These are phyloP conservation scores for Drosera spatulata DNA, from an alignment of 179 eudicot genomes.

Conservation along the genomic window DNA sequence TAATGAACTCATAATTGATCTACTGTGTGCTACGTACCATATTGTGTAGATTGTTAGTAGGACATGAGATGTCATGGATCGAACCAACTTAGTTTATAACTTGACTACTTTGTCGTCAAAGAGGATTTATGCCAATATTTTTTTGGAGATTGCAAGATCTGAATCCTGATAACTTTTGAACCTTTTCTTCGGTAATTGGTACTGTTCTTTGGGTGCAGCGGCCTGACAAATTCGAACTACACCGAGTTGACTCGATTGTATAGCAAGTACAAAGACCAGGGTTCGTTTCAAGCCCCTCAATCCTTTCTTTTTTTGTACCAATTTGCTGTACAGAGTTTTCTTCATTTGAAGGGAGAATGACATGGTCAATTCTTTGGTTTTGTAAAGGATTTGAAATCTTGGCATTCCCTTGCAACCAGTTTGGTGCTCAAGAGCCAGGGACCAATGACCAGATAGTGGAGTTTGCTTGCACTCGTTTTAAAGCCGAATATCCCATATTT, in stretches of 20 bases:
- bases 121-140: too few species aligned
- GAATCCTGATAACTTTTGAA: too few species aligned
- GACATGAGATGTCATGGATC: too few species aligned
- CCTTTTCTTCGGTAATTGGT: background rate
- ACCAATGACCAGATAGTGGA: constrained; percentile 66
- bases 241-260: constrained; percentile 61
- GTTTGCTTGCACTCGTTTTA: constrained; percentile 90
- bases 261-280: constrained; percentile 68
- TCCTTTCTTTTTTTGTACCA: background rate
- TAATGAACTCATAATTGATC: too few species aligned
- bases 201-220: constrained; percentile 35
- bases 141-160: too few species aligned
- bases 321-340: background rate
- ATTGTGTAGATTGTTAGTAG: too few species aligned
- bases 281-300: constrained; percentile 13
- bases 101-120: too few species aligned
- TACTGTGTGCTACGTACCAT: too few species aligned
- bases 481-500: constrained; percentile 35
- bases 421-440: constrained; percentile 83
- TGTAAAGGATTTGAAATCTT: constrained; percentile 68
- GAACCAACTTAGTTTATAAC: too few species aligned
- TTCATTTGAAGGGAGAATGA: background rate
- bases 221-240: constrained; percentile 79
- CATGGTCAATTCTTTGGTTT: background rate
- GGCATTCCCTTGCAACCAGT: constrained; percentile 96